phyloP scores from a whole-genome alignment of 257 asterid genomes.

The Przewalskia tangutica region DNA sequence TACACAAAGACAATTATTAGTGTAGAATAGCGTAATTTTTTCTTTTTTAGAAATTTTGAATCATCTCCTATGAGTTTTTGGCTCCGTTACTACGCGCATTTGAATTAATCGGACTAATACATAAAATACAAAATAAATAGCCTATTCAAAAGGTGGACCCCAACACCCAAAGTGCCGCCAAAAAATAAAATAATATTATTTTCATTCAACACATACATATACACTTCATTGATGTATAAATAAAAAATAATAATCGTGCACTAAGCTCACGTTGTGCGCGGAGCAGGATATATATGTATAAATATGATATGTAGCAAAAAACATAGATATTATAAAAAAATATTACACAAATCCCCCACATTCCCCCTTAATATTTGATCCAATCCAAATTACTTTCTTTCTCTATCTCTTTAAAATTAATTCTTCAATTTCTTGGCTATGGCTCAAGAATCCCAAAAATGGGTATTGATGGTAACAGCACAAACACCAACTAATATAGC shows the following conservation, averaged over 20 bases:
- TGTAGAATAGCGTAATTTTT: too few relatives aligned
- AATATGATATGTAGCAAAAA: neutral
- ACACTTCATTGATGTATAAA: neutral
- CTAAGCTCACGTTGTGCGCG: too few relatives aligned
- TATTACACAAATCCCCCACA: neutral
- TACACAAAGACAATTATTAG: too few relatives aligned
- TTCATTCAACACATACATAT: neutral
- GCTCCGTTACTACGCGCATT: too few relatives aligned
- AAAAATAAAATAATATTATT: neutral
- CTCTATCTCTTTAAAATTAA: neutral
- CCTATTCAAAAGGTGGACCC: neutral
- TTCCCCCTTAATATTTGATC: neutral
- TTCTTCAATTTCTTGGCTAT: neutral
- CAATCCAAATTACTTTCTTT: neutral
- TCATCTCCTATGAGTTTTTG: too few relatives aligned
- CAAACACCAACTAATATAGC: conserved; percentile 97
- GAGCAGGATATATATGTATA: too few relatives aligned
- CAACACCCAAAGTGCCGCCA: neutral
- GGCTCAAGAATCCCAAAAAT: conserved; percentile 8
- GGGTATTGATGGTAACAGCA: conserved; percentile 78
- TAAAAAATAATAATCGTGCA: too few relatives aligned
- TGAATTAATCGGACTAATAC: too few relatives aligned
- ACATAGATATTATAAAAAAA: neutral
- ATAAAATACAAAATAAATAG: too few relatives aligned
- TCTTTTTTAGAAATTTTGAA: too few relatives aligned